A percentile compares a stretch with the other conserved stretches of the same genome.
Evolutionary conservation across 257 asterid genomes (phyloP).

Genomic region (Solanum pimpinellifolium): DNA sequence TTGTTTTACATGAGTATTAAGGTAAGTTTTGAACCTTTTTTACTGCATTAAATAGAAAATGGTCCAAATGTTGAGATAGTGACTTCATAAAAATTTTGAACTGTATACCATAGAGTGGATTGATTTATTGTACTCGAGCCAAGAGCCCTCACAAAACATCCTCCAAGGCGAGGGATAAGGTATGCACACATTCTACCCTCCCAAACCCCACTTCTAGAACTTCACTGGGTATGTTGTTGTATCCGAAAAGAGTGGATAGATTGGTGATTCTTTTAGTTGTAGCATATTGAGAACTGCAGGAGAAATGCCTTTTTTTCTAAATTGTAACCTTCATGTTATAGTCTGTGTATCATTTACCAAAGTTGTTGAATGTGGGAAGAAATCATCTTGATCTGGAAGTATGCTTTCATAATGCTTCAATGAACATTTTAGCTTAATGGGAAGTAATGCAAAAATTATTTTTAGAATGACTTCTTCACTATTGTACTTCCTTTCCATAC

Average conservation of each 20-base stretch:
- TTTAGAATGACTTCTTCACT: neutral
- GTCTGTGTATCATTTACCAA: neutral
- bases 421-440: neutral
- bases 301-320: neutral
- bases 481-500: neutral
- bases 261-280: neutral
- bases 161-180: no score
- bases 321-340: neutral
- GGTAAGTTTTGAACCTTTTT: no score
- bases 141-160: no score
- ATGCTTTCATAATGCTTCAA: neutral
- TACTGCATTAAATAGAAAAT: no score
- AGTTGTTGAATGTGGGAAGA: neutral
- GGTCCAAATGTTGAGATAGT: no score
- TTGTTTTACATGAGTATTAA: no score
- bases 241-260: neutral
- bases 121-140: no score
- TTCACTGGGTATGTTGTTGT: neutral
- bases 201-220: no score
- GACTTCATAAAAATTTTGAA: no score
- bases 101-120: no score
- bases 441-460: neutral
- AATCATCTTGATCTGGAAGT: slow-evolving; percentile 18
- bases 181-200: no score
- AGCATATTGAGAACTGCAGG: neutral